These are phyloP conservation scores for Cladobotryum mycophilum DNA, from an alignment of 2,329 filamentous ascomycete species.

Conservation along the genomic window DNA sequence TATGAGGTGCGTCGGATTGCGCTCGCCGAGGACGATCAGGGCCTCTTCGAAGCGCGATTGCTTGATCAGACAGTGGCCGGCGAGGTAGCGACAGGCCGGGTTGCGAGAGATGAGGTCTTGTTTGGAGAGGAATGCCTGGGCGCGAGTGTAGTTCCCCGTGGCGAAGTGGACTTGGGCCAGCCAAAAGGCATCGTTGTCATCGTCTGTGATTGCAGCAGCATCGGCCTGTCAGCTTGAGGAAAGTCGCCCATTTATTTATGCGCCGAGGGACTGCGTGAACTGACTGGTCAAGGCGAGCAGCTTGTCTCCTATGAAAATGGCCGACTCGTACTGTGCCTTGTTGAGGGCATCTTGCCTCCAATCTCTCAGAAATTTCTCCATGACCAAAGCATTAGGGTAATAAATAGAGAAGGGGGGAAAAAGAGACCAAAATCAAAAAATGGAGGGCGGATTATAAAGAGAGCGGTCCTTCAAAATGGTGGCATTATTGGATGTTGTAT, in stretches of 20 bases:
- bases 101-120: slow-evolving; percentile 77
- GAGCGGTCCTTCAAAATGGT: not conserved
- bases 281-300: slow-evolving; percentile 85
- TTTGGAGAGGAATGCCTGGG: slow-evolving; percentile 76
- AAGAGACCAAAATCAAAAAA: not conserved
- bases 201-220: slow-evolving; percentile 48
- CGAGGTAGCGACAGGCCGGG: slow-evolving; percentile 84
- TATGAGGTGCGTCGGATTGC: slow-evolving; percentile 87
- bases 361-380: slow-evolving; percentile 89
- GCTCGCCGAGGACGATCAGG: slow-evolving; percentile 77
- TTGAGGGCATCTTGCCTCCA: slow-evolving; percentile 95
- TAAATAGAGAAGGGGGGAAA: not conserved
- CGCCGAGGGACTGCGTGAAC: slow-evolving; percentile 21
- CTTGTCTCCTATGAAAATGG: slow-evolving; percentile 97
- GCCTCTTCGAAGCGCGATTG: slow-evolving; percentile 88
- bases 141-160: slow-evolving; percentile 89
- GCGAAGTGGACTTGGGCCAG: slow-evolving; percentile 97
- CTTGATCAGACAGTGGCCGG: slow-evolving; percentile 90
- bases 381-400: slow-evolving; percentile 31
- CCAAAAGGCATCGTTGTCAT: slow-evolving; percentile 93
- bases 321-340: slow-evolving; percentile 92
- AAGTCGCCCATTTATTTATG: no score
- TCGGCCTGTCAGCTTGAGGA: slow-evolving; percentile 7
- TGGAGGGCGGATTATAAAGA: not conserved
- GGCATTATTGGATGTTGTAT: not conserved